Base-by-base conservation (phyloP, 1,284 basidiomycete genomes). In the Microbotryum silenes-acaulis region DNA sequence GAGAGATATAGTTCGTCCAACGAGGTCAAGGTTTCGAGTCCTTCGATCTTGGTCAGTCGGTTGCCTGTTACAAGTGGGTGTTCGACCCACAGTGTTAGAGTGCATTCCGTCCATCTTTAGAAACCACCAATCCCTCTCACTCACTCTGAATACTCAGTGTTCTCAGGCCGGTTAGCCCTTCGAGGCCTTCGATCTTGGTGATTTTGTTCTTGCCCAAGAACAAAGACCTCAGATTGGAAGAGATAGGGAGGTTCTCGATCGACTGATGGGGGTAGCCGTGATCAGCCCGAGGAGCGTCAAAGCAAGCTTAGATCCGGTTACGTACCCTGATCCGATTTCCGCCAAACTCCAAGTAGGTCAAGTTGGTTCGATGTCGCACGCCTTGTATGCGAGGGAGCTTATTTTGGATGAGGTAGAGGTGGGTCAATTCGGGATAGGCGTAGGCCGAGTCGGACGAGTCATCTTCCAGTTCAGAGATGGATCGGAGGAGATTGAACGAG, bases 191-290 rank as follows among this genome's bases (percentile, higher is more conserved):
- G 5, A 98, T 78, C 74, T 86, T 87, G 4, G 88, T 92, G 62
- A 98, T 89, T 33, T 96, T 84, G 73, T 98, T 98, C 4, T 98
- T 98, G 12, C 94, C 94, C 5, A 97, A 77, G 92, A 94, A 98
- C 1, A 98, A 79, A 71, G 97, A 92, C 67, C 92, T 88, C 10
- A 98, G 78, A 64, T 88, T 88, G 18, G 63, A 29, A 20, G 68
- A 68, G 25, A 68, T 61, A 8, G 66, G 62, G 20, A 72, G 76
- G 57, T 89, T 87, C 74, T 97, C 91, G 64, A 98, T 93, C 76
- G 80, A 82, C 90, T 93, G 65, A 6, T 25, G 10, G 27, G 27
- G 20, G 9, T 21, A 42, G 5, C 29, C 21, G 25, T 33, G 37
- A 50, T 44, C 29, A 6, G 10, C 18, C 14, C 8, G 20, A 37